Evolutionary conservation across 2,329 filamentous ascomycete genomes (phyloP).

Genomic region (Fusarium domesticum): DNA sequence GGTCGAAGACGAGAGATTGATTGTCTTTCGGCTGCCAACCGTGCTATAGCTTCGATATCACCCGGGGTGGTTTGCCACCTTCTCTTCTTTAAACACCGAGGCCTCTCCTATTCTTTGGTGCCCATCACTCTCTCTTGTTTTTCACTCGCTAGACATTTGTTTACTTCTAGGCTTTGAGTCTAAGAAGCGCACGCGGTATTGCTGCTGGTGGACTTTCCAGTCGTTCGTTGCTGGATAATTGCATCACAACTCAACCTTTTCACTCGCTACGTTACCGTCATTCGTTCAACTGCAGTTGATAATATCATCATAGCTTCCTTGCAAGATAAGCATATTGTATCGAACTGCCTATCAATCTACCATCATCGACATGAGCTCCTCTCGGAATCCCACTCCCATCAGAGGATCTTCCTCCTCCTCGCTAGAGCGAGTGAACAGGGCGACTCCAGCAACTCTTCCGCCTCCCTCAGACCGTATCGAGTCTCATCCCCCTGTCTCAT

Average conservation of each 20-base stretch:
- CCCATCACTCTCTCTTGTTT: neutral
- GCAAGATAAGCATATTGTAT: too few species aligned
- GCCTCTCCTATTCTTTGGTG: neutral
- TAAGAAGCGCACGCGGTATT: too few species aligned
- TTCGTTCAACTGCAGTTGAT: too few species aligned
- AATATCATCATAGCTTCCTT: too few species aligned
- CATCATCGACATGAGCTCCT: conserved; percentile 9
- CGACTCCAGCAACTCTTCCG: neutral
- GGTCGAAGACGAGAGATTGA: too few species aligned
- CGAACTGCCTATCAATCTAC: neutral
- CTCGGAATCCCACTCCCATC: conserved; percentile 5
- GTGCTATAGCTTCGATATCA: neutral
- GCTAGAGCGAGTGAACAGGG: conserved; percentile 6
- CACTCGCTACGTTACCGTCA: neutral
- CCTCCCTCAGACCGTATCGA: neutral
- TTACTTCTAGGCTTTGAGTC: neutral
- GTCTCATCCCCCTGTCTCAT: conserved; percentile 12
- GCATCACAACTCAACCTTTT: neutral
- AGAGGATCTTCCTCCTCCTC: conserved; percentile 21
- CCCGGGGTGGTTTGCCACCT: neutral
- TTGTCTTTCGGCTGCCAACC: neutral
- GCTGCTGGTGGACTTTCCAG: neutral
- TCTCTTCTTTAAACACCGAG: neutral
- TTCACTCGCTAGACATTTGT: neutral
- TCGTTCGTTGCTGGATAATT: neutral